Evolutionary conservation across 192 early-diverging fungal species (phyloP).

Genomic region (Geosiphon pyriformis): DNA sequence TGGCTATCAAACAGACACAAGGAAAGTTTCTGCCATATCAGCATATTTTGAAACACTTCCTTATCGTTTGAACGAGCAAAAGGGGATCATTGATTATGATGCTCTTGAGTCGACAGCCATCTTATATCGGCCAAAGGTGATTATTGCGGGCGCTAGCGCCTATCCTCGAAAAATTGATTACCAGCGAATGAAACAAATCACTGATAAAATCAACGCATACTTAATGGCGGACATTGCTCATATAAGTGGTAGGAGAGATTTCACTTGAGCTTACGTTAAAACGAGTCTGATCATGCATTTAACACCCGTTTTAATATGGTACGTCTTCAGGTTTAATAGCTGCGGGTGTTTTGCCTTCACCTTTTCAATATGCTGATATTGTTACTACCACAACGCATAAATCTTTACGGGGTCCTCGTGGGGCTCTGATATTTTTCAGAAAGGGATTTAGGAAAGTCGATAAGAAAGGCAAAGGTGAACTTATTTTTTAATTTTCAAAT

Average conservation of each 20-base stretch:
- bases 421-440: slow-evolving; percentile 98
- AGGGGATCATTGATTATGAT: slow-evolving; percentile 92
- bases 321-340: slow-evolving; percentile 67
- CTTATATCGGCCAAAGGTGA: slow-evolving; percentile 93
- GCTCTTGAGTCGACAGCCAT: slow-evolving; percentile 71
- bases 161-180: slow-evolving; percentile 96
- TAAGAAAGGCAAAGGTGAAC: slow-evolving; percentile 82
- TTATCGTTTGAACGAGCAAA: slow-evolving; percentile 85
- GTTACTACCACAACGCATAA: slow-evolving; percentile 99
- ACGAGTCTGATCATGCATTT: no score
- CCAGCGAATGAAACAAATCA: slow-evolving; percentile 79
- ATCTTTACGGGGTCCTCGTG: slow-evolving; percentile 95
- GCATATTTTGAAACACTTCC: slow-evolving; percentile 96
- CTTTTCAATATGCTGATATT: slow-evolving; percentile 91
- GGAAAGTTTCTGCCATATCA: slow-evolving; percentile 94
- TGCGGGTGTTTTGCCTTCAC: slow-evolving; percentile 79
- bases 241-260: slow-evolving; percentile 77
- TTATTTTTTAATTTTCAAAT: no score
- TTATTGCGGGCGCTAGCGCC: slow-evolving; percentile 92
- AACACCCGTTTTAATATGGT: no score
- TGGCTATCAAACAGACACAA: slow-evolving; percentile 94
- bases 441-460: slow-evolving; percentile 81
- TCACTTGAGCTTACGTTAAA: no score
- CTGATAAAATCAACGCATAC: slow-evolving; percentile 77
- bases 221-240: slow-evolving; percentile 98